These are phyloP conservation scores for Cetradonia linearis DNA, from an alignment of 495 filamentous ascomycete genomes.

Conservation along the genomic window DNA sequence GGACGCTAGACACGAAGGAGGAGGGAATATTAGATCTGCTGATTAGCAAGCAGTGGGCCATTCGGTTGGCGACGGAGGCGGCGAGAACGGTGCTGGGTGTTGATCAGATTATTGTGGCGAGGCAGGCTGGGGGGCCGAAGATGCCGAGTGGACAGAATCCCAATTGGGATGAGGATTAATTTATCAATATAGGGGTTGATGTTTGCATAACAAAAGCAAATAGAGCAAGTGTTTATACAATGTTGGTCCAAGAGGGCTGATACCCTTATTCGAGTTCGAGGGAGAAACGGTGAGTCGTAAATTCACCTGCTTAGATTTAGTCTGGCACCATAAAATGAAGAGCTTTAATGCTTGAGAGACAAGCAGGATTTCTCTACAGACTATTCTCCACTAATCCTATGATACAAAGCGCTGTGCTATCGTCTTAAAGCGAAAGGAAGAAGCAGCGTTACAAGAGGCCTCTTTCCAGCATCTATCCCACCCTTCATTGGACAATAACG, in stretches of 20 bases:
- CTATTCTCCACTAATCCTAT: no score
- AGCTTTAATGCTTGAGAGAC: no score
- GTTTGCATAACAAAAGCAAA: constrained; percentile 10
- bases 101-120: constrained; percentile 97
- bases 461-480: no score
- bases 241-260: not conserved
- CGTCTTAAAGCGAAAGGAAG: no score
- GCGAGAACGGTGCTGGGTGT: constrained; percentile 91
- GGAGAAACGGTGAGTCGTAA: not conserved
- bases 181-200: constrained; percentile 23
- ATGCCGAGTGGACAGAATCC: constrained; percentile 70
- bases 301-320: no score
- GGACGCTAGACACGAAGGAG: constrained; percentile 77
- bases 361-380: no score
- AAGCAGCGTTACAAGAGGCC: no score
- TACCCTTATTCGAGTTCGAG: not conserved
- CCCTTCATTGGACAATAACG: no score
- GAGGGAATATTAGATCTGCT: constrained; percentile 89
- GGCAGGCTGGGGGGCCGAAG: constrained; percentile 96
- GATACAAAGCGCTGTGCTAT: not conserved
- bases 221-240: constrained; percentile 1
- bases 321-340: no score
- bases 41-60: constrained; percentile 86
- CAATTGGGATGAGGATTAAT: constrained; percentile 94
- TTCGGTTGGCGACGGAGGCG: constrained; percentile 90